A percentile compares a stretch with the other conserved stretches of the same genome.
Conservation (phyloP, 2,329 filamentous ascomycete genomes). For the Aspergillus udagawae region DNA sequence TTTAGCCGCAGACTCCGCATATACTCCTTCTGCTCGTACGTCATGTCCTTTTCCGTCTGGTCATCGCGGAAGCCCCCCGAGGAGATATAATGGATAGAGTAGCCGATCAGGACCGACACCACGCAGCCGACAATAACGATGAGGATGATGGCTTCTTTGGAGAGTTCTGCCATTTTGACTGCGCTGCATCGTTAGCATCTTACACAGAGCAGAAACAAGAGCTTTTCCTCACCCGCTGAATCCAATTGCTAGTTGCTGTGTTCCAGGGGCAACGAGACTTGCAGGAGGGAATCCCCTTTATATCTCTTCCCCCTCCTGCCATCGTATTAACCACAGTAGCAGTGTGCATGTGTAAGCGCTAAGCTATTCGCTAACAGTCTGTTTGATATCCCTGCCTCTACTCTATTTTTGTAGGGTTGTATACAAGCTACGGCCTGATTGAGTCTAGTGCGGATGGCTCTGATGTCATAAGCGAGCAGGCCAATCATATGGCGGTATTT, state of each 20-base stretch:
- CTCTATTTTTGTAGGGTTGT: neutral
- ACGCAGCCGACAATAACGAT: constrained; percentile 21
- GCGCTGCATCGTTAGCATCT: neutral
- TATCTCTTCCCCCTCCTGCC: no score
- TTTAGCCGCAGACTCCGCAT: constrained; percentile 25
- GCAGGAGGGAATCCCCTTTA: no score
- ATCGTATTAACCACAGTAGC: no score
- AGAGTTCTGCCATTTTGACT: neutral
- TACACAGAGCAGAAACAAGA: no score
- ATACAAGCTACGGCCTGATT: neutral
- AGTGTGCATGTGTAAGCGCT: neutral
- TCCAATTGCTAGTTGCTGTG: no score
- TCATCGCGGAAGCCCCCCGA: constrained; percentile 15
- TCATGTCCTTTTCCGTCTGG: constrained; percentile 8
- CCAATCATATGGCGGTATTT: neutral
- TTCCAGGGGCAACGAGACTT: no score
- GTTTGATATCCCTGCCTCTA: neutral
- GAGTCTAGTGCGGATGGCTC: neutral
- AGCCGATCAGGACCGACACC: constrained; percentile 24
- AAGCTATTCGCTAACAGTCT: neutral
- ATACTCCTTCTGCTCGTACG: constrained; percentile 24
- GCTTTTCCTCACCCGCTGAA: no score
- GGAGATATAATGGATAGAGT: constrained; percentile 19
- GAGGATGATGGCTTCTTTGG: constrained; percentile 7
- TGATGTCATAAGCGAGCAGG: neutral